These are phyloP conservation scores for Rusavskia elegans DNA, from an alignment of 495 filamentous ascomycete genomes.

Conservation along the genomic window DNA sequence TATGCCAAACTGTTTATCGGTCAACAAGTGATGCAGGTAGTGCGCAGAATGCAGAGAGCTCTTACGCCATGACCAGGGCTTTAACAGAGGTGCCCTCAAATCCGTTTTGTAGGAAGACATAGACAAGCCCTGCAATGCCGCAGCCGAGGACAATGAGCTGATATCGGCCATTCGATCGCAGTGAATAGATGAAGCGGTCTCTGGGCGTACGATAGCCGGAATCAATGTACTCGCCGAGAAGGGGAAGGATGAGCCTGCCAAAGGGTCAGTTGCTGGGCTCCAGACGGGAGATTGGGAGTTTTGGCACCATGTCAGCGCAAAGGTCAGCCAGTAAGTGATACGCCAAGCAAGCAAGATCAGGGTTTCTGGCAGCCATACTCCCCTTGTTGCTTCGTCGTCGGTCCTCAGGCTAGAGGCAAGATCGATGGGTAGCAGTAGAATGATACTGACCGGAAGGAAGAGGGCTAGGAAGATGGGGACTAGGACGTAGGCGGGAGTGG, in stretches of 20 bases:
- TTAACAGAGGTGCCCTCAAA: slow-evolving; percentile 51
- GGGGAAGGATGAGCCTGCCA: slow-evolving; percentile 71
- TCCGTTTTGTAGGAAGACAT: slow-evolving; percentile 67
- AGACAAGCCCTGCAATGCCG: slow-evolving; percentile 57
- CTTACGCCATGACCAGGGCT: slow-evolving; percentile 62
- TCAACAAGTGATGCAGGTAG: neutral
- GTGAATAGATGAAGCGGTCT: slow-evolving; percentile 63
- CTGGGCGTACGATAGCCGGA: slow-evolving; percentile 80
- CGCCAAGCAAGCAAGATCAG: slow-evolving; percentile 75
- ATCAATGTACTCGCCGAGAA: slow-evolving; percentile 85
- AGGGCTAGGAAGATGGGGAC: slow-evolving; percentile 87
- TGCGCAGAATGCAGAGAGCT: neutral
- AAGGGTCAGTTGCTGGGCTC: neutral
- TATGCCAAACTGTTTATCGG: slow-evolving; percentile 45
- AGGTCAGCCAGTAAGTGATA: slow-evolving; percentile 93
- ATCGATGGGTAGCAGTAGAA: slow-evolving; percentile 93
- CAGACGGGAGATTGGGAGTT: neutral
- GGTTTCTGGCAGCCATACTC: slow-evolving; percentile 49
- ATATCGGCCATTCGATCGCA: slow-evolving; percentile 75
- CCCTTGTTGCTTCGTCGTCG: slow-evolving; percentile 48
- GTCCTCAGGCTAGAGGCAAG: slow-evolving; percentile 67
- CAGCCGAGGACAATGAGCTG: slow-evolving; percentile 63
- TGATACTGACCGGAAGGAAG: slow-evolving; percentile 79
- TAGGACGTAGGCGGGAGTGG: slow-evolving; percentile 79
- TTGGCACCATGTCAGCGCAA: slow-evolving; percentile 76